These are phyloP conservation scores for Coleophoma cylindrospora DNA, from an alignment of 2,329 filamentous ascomycete genomes.

Conservation along the genomic window DNA sequence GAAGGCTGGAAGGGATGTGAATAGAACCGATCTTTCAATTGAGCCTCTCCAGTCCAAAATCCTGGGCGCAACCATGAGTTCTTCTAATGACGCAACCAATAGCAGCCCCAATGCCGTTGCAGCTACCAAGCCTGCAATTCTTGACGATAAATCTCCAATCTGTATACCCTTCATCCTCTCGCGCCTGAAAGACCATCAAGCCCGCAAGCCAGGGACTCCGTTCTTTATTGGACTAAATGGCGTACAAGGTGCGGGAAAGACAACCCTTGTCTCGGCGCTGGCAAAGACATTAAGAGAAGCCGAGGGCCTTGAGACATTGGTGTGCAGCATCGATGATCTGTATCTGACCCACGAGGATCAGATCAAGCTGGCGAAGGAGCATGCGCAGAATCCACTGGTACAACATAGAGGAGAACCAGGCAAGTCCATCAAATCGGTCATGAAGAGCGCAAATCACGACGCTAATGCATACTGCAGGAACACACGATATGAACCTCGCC, in stretches of 20 bases:
- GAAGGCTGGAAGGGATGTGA: too few relatives aligned
- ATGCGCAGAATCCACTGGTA: slow-evolving; percentile 55
- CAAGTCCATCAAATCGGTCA: neutral
- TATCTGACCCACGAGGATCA: slow-evolving; percentile 60
- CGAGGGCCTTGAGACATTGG: slow-evolving; percentile 48
- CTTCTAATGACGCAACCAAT: neutral
- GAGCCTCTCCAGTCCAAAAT: neutral
- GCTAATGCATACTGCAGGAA: slow-evolving; percentile 27
- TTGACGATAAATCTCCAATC: slow-evolving; percentile 74
- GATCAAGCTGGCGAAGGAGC: slow-evolving; percentile 41
- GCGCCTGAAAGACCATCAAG: slow-evolving; percentile 46
- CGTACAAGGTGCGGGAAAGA: slow-evolving; percentile 89
- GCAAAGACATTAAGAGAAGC: slow-evolving; percentile 44
- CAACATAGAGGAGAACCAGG: slow-evolving; percentile 64
- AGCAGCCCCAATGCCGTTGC: neutral
- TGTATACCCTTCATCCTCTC: slow-evolving; percentile 73
- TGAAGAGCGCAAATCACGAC: neutral
- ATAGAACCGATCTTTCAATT: too few relatives aligned
- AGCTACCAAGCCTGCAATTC: slow-evolving; percentile 35
- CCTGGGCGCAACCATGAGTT: neutral
- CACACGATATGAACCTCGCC: slow-evolving; percentile 59
- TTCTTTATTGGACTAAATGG: slow-evolving; percentile 88
- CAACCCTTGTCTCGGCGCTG: slow-evolving; percentile 71
- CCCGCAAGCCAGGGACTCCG: slow-evolving; percentile 42
- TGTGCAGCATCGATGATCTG: slow-evolving; percentile 64